phyloP scores from a whole-genome alignment of 2,329 filamentous ascomycete species.

The Colletotrichum abscissum region DNA sequence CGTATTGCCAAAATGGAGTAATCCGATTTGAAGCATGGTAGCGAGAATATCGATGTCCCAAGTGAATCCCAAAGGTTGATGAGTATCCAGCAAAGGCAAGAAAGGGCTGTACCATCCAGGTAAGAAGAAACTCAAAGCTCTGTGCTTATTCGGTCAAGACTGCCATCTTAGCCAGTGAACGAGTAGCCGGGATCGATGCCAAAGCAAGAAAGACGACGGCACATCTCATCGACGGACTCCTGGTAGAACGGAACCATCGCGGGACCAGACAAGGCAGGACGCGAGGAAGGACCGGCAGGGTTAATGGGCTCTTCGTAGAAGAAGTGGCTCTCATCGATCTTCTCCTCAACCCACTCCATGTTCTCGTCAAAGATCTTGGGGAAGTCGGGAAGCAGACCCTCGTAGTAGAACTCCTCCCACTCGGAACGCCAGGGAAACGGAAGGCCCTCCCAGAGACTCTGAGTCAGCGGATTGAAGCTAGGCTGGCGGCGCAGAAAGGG shows the following conservation, averaged over 20 bases:
- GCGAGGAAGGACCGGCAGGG: not conserved
- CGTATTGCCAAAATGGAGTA: not conserved
- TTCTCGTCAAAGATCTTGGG: constrained; percentile 6
- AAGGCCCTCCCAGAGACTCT: constrained; percentile 16
- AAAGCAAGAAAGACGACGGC: not conserved
- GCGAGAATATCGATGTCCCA: not conserved
- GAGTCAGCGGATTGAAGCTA: not conserved
- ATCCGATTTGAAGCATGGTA: not conserved
- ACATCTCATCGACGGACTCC: constrained; percentile 23
- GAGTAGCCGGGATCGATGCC: not conserved
- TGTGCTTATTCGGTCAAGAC: not conserved
- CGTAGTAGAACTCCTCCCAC: constrained; percentile 17
- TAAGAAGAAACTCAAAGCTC: not conserved
- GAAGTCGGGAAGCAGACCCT: constrained; percentile 24
- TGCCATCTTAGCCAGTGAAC: not conserved
- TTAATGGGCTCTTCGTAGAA: not conserved
- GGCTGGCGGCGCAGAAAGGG: constrained; percentile 28
- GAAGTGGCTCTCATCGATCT: not conserved
- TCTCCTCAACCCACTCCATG: constrained; percentile 15
- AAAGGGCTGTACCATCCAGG: not conserved
- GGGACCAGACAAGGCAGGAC: not conserved
- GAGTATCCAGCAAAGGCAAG: not conserved
- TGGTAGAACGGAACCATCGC: not conserved
- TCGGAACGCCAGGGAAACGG: constrained; percentile 34
- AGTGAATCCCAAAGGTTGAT: not conserved